phyloP scores from a whole-genome alignment of 192 early-diverging fungal genomes.

The Powellomyces hirtus region DNA sequence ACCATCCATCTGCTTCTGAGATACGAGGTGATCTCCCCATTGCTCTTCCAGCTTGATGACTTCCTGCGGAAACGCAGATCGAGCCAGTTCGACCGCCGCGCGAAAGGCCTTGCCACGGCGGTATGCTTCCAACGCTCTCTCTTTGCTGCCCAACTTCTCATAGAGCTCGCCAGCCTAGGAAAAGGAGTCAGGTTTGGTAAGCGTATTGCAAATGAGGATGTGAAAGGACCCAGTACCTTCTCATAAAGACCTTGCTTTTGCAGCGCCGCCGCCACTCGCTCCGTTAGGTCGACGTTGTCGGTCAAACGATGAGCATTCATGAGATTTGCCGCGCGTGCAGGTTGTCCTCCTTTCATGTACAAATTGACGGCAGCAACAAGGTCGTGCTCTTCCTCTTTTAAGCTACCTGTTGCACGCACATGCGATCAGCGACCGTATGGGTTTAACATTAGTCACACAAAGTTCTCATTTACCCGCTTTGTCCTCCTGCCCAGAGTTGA shows the following conservation, averaged over 20 bases:
- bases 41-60: conserved; percentile 63
- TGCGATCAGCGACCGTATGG: too few relatives aligned
- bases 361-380: conserved; percentile 52
- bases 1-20: conserved; percentile 61
- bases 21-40: conserved; percentile 64
- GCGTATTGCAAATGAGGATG: background rate
- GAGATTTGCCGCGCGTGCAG: conserved; percentile 49
- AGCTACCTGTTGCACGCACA: conserved; percentile 36
- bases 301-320: conserved; percentile 40
- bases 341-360: conserved; percentile 63
- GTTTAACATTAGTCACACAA: too few relatives aligned
- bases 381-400: conserved; percentile 65
- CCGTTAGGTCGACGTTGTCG: conserved; percentile 52
- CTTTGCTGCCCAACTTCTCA: conserved; percentile 52
- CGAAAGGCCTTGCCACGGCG: conserved; percentile 58
- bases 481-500: conserved; percentile 64
- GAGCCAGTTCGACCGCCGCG: conserved; percentile 55
- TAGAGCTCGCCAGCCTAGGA: conserved; percentile 57
- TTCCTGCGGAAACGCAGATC: conserved; percentile 51
- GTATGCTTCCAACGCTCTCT: conserved; percentile 61
- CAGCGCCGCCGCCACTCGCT: conserved; percentile 53
- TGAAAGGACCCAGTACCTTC: too few relatives aligned
- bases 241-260: conserved; percentile 56
- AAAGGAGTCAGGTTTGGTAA: conserved; percentile 1
- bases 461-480: too few relatives aligned